Conservation (phyloP, 257 asterid genomes). For the Solanum ahanhuiri region DNA sequence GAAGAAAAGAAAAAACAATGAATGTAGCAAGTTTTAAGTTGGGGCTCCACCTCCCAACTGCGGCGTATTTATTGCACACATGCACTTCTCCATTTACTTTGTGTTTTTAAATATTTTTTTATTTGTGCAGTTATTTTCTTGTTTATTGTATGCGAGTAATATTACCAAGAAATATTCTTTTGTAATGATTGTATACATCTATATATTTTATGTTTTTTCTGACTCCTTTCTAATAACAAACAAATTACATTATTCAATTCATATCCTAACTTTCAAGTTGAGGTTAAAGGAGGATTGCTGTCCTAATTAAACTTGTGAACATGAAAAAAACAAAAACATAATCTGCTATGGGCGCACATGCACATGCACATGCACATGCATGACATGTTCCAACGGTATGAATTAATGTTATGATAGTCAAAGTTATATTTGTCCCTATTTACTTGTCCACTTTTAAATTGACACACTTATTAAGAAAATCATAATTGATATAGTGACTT, state of each 20-base stretch:
- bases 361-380: neutral
- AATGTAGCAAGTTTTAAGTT: neutral
- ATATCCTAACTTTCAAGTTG: neutral
- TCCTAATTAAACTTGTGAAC: neutral
- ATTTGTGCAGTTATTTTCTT: neutral
- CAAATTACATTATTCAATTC: too few relatives aligned
- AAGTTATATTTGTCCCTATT: neutral
- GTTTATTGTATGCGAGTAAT: neutral
- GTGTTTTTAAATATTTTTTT: neutral
- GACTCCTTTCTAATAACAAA: neutral
- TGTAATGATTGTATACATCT: neutral
- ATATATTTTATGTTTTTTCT: neutral
- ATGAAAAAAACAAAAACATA: neutral
- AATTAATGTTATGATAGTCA: neutral
- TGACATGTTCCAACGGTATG: neutral
- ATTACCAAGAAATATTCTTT: neutral
- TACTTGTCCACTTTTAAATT: too few relatives aligned
- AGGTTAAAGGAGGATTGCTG: neutral
- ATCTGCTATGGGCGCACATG: neutral
- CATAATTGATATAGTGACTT: too few relatives aligned
- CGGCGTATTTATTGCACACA: neutral
- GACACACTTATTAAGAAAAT: too few relatives aligned
- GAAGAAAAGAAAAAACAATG: neutral
- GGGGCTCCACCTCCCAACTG: neutral
- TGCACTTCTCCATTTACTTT: neutral